A percentile compares a stretch with the other conserved stretches of the same genome.
Evolutionary conservation across 306 rosid genomes (phyloP).

Genomic region (Lathyrus sativus): DNA sequence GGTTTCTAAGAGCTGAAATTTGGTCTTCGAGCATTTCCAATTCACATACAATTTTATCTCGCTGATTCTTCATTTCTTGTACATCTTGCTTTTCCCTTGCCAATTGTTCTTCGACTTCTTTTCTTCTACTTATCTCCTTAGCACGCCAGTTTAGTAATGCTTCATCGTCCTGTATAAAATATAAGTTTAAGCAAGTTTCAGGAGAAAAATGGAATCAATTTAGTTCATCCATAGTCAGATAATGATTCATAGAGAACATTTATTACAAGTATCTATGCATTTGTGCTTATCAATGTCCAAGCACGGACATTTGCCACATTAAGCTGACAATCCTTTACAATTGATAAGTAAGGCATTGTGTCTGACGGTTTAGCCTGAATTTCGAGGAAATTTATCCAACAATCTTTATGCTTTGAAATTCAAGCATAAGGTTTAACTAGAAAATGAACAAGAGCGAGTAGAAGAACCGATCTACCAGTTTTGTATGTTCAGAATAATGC

Average conservation of each 20-base stretch:
- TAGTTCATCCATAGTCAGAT: conserved; percentile 30
- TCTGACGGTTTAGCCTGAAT: not conserved
- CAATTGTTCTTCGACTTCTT: conserved; percentile 60
- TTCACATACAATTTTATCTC: conserved; percentile 48
- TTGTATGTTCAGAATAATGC: conserved; percentile 9
- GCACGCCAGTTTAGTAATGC: conserved; percentile 53
- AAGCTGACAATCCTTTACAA: conserved; percentile 22
- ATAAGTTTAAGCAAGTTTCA: conserved; percentile 39
- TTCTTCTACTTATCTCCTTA: conserved; percentile 57
- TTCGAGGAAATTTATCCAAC: conserved; percentile 7
- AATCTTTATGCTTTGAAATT: conserved; percentile 25
- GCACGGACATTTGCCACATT: conserved; percentile 7
- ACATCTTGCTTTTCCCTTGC: conserved; percentile 55
- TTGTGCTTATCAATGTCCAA: conserved; percentile 14
- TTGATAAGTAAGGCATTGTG: conserved; percentile 24
- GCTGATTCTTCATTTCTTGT: conserved; percentile 51
- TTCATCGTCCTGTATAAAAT: conserved; percentile 60
- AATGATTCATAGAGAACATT: conserved; percentile 26
- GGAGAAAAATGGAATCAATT: conserved; percentile 35
- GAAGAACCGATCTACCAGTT: conserved; percentile 4
- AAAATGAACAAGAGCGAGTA: conserved; percentile 21
- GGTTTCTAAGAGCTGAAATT: conserved; percentile 50
- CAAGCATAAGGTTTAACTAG: conserved; percentile 10
- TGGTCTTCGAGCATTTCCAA: conserved; percentile 52
- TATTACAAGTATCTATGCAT: conserved; percentile 12